Percentiles rank a stretch among this genome's conserved stretches.
These are phyloP conservation scores for Aspergillus alliaceus DNA, from an alignment of 2,329 filamentous ascomycete genomes.

Conservation along the genomic window DNA sequence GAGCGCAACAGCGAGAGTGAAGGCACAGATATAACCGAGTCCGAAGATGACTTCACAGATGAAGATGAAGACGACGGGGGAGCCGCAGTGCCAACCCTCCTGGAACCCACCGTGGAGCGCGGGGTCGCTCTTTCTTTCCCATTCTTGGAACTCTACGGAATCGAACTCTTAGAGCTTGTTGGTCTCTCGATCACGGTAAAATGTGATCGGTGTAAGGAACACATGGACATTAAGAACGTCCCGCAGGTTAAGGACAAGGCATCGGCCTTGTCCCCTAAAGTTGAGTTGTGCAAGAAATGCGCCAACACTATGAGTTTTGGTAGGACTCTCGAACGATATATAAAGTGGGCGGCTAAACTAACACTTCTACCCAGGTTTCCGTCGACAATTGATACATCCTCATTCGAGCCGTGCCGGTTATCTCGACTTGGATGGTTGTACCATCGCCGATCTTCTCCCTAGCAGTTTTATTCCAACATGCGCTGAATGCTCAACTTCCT, in stretches of 20 bases:
- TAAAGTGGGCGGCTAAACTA: neutral
- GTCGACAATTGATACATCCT: constrained; percentile 69
- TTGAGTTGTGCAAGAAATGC: constrained; percentile 57
- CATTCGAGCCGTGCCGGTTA: constrained; percentile 76
- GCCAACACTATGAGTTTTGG: constrained; percentile 50
- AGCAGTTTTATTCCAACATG: constrained; percentile 79
- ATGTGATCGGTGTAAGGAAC: constrained; percentile 75
- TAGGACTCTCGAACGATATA: constrained; percentile 18
- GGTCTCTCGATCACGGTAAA: constrained; percentile 70
- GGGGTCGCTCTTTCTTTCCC: constrained; percentile 81
- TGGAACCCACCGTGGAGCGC: constrained; percentile 54
- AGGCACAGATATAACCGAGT: constrained; percentile 46
- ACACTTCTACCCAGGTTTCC: constrained; percentile 48
- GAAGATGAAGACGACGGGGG: constrained; percentile 47
- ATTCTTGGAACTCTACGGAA: constrained; percentile 70
- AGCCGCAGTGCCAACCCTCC: constrained; percentile 32
- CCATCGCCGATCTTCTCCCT: constrained; percentile 72
- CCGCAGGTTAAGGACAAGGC: constrained; percentile 52
- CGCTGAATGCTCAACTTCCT: constrained; percentile 69
- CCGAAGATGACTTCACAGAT: constrained; percentile 40
- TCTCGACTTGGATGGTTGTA: constrained; percentile 73
- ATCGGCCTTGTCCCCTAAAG: constrained; percentile 40
- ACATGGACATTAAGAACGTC: constrained; percentile 67
- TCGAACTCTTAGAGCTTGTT: constrained; percentile 71
- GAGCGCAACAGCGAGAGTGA: constrained; percentile 37